phyloP scores from a whole-genome alignment of 768 basidiomycete genomes.

The Tulasnella sp. region DNA sequence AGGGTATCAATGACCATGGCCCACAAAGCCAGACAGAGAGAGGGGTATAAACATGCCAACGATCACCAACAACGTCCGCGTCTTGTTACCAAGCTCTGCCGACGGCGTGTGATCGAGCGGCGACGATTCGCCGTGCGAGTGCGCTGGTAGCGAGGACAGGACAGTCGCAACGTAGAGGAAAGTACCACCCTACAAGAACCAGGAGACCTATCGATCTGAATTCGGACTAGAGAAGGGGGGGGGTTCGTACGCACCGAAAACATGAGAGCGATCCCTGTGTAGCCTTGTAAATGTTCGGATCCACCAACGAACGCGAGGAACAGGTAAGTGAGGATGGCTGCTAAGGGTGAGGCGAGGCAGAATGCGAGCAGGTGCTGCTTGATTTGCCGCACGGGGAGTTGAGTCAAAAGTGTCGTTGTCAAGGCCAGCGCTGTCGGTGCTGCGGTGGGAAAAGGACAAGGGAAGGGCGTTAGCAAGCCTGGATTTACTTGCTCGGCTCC shows the following conservation, averaged over 20 bases:
- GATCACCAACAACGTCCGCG: constrained; percentile 44
- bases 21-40: constrained; percentile 45
- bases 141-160: constrained; percentile 52
- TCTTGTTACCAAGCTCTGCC: constrained; percentile 31
- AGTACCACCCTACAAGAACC: constrained; percentile 59
- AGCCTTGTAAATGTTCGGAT: constrained; percentile 31
- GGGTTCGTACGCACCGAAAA: constrained; percentile 74
- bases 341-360: constrained; percentile 70
- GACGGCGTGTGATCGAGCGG: constrained; percentile 24
- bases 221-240: not conserved
- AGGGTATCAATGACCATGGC: constrained; percentile 35
- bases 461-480: constrained; percentile 19
- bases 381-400: constrained; percentile 52
- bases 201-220: not conserved
- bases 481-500: constrained; percentile 22
- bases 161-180: constrained; percentile 92
- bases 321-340: constrained; percentile 65
- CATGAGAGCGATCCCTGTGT: constrained; percentile 69
- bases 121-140: constrained; percentile 32
- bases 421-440: constrained; percentile 88
- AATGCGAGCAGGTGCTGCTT: constrained; percentile 68
- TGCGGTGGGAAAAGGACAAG: constrained; percentile 25
- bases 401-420: constrained; percentile 72
- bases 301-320: constrained; percentile 47
- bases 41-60: constrained; percentile 65